These are phyloP conservation scores for Fusarium zealandicum DNA, from an alignment of 2,329 filamentous ascomycete species.

Conservation along the genomic window DNA sequence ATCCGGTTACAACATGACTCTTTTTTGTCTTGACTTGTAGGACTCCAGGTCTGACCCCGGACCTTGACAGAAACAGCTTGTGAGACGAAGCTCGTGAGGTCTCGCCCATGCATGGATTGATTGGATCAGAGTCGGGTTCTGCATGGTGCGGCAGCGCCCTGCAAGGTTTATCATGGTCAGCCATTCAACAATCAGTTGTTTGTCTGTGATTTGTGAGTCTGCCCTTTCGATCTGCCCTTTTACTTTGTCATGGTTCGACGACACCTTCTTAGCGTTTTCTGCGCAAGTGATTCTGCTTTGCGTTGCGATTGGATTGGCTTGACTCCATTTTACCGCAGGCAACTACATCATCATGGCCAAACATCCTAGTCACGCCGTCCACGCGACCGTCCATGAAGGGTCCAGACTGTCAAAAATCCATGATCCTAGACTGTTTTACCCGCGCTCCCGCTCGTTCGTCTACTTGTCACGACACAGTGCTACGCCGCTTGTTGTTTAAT, in stretches of 20 bases:
- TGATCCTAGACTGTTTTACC: conserved; percentile 29
- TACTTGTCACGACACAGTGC: conserved; percentile 9
- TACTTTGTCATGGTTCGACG: conserved; percentile 3
- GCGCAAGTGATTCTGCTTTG: no score
- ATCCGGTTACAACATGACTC: conserved; percentile 16
- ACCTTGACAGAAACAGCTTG: conserved; percentile 24
- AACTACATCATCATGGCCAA: conserved; percentile 38
- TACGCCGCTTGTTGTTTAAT: conserved; percentile 6
- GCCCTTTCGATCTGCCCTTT: background rate
- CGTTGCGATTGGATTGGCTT: conserved; percentile 12
- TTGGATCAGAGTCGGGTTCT: conserved; percentile 33
- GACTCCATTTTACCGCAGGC: conserved; percentile 32
- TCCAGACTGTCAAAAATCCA: conserved; percentile 34
- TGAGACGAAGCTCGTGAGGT: conserved; percentile 6
- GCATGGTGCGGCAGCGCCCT: conserved; percentile 35
- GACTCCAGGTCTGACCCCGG: conserved; percentile 2
- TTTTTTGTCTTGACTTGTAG: conserved; percentile 15
- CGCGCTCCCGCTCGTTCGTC: conserved; percentile 22
- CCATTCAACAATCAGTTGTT: background rate
- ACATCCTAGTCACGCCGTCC: conserved; percentile 33
- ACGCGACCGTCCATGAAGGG: conserved; percentile 35
- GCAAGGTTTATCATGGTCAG: conserved; percentile 29
- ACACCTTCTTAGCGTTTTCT: background rate
- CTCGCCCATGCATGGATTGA: conserved; percentile 14
- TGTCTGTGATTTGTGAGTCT: background rate